phyloP scores from a whole-genome alignment of 768 basidiomycete genomes.

The Agrocybe chaxingu region DNA sequence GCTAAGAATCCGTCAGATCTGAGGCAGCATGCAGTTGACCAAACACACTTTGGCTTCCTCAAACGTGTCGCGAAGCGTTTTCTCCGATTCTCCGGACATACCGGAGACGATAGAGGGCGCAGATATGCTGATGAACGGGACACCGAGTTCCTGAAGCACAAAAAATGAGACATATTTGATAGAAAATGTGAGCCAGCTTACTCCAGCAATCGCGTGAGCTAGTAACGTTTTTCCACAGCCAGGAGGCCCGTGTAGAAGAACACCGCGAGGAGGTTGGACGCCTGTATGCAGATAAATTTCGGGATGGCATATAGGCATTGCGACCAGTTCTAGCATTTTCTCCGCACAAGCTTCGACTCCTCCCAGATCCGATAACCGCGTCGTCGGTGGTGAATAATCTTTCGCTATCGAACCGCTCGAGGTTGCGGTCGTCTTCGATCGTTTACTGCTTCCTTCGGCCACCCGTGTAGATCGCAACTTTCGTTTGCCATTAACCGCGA shows the following conservation, averaged over 20 bases:
- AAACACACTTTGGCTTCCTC: constrained; percentile 86
- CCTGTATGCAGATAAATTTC: constrained; percentile 95
- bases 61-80: constrained; percentile 92
- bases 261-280: constrained; percentile 88
- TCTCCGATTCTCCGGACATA: constrained; percentile 98
- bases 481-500: constrained; percentile 46
- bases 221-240: too few species aligned
- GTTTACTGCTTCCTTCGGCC: constrained; percentile 55
- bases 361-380: constrained; percentile 81
- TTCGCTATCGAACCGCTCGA: constrained; percentile 41
- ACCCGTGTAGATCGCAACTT: constrained; percentile 55
- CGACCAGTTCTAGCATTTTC: constrained; percentile 92
- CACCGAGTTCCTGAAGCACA: constrained; percentile 69
- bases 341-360: constrained; percentile 85
- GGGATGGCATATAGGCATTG: constrained; percentile 91
- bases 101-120: constrained; percentile 96
- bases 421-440: constrained; percentile 40
- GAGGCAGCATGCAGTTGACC: neutral
- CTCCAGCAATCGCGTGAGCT: constrained; percentile 90
- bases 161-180: neutral
- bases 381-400: constrained; percentile 69
- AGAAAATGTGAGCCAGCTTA: constrained; percentile 30
- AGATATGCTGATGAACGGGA: constrained; percentile 92
- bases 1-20: constrained; percentile 36
- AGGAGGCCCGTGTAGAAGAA: constrained; percentile 95